Percentiles rank a stretch among this genome's conserved stretches.
Conservation (phyloP, 306 rosid species). For the Cicer yamashitae region DNA sequence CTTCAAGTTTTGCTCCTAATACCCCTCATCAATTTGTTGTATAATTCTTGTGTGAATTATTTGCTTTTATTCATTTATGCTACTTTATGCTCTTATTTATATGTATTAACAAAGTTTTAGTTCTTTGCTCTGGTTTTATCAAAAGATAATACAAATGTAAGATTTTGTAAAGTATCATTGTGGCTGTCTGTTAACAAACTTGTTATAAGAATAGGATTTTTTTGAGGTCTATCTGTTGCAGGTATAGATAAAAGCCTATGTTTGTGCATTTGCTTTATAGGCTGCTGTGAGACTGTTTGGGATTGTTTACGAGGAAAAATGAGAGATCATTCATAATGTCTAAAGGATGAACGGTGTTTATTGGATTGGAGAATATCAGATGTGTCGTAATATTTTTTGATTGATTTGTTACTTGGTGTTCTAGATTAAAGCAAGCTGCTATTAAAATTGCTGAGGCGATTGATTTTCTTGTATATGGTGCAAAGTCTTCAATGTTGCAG, state of each 20-base stretch:
- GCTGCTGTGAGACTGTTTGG: constrained; percentile 9
- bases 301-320: background rate
- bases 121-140: constrained; percentile 39
- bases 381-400: background rate
- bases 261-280: constrained; percentile 10
- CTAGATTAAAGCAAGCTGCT: background rate
- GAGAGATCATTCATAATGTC: background rate
- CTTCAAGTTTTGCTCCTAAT: constrained; percentile 73
- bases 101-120: constrained; percentile 43
- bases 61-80: constrained; percentile 56
- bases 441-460: background rate
- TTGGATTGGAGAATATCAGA: background rate
- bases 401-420: background rate
- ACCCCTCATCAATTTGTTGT: constrained; percentile 57
- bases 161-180: constrained; percentile 40
- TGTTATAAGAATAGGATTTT: constrained; percentile 3
- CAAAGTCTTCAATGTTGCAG: too few relatives aligned
- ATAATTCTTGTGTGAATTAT: constrained; percentile 64
- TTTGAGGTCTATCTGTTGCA: constrained; percentile 21
- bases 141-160: constrained; percentile 36
- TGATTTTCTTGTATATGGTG: background rate
- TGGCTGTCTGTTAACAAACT: constrained; percentile 24
- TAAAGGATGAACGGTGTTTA: background rate
- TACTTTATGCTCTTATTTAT: constrained; percentile 48
- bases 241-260: background rate